phyloP scores from a whole-genome alignment of 2,329 filamentous ascomycete species.

The Colletotrichum acutatum region DNA sequence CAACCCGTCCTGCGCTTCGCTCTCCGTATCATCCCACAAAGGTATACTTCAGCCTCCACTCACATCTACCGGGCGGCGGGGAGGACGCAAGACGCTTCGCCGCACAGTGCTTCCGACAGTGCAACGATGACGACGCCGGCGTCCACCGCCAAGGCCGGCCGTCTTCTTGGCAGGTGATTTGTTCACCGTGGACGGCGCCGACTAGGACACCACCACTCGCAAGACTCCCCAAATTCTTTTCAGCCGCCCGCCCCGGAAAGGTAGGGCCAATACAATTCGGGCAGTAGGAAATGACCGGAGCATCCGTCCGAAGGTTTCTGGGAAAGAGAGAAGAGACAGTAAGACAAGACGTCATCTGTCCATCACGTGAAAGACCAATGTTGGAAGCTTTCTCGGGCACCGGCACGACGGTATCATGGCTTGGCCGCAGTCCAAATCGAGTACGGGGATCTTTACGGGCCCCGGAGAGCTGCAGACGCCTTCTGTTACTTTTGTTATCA shows the following conservation, averaged over 20 bases:
- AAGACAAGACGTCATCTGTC: background rate
- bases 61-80: background rate
- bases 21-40: background rate
- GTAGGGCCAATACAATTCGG: background rate
- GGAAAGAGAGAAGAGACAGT: background rate
- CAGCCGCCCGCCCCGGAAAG: background rate
- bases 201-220: background rate
- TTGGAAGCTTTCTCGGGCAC: background rate
- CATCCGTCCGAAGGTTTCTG: too few species aligned
- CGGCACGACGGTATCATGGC: background rate
- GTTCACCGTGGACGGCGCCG: slow-evolving; percentile 5
- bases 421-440: background rate
- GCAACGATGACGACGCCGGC: slow-evolving; percentile 27
- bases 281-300: too few species aligned
- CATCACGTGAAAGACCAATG: background rate
- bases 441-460: background rate
- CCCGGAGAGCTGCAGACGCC: background rate
- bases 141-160: slow-evolving; percentile 22
- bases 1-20: background rate
- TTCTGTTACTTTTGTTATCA: background rate
- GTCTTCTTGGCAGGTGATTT: slow-evolving; percentile 24
- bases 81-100: background rate
- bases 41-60: background rate
- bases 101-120: slow-evolving; percentile 19
- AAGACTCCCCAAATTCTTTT: too few species aligned